Evolutionary conservation across 2,329 filamentous ascomycete species (phyloP).

Genomic region (Chaetomium globosum): DNA sequence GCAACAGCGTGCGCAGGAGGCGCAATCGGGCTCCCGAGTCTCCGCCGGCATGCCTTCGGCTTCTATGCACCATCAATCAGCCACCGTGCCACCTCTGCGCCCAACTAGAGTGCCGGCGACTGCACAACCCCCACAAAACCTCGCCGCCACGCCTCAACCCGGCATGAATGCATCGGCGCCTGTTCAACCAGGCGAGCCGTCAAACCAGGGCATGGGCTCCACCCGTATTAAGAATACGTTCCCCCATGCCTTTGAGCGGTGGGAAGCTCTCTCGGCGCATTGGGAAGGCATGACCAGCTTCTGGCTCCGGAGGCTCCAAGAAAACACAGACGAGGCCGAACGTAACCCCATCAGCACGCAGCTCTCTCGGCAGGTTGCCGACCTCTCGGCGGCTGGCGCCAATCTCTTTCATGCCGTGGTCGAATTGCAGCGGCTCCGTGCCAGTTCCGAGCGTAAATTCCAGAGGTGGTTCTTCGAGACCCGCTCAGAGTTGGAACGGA

Average conservation of each 20-base stretch:
- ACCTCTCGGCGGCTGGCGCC: slow-evolving; percentile 93
- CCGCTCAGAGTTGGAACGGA: slow-evolving; percentile 80
- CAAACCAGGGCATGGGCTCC: slow-evolving; percentile 39
- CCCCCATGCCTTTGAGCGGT: slow-evolving; percentile 94
- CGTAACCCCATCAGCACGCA: slow-evolving; percentile 83
- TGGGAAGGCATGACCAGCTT: slow-evolving; percentile 98
- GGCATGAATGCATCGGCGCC: slow-evolving; percentile 24
- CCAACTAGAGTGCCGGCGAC: slow-evolving; percentile 37
- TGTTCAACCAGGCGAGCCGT: slow-evolving; percentile 41
- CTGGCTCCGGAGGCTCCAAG: slow-evolving; percentile 91
- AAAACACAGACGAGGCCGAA: slow-evolving; percentile 83
- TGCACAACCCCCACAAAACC: slow-evolving; percentile 38
- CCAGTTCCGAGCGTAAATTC: slow-evolving; percentile 95
- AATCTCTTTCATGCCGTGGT: slow-evolving; percentile 98
- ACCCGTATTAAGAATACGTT: slow-evolving; percentile 68
- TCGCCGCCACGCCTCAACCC: slow-evolving; percentile 27
- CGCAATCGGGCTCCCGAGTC: slow-evolving; percentile 29
- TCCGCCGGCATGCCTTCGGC: slow-evolving; percentile 26
- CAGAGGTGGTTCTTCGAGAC: slow-evolving; percentile 99
- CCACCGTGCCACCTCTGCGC: slow-evolving; percentile 32
- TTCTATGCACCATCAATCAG: slow-evolving; percentile 29
- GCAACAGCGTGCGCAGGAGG: slow-evolving; percentile 42
- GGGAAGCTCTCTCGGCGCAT: slow-evolving; percentile 94
- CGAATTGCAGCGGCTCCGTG: slow-evolving; percentile 87
- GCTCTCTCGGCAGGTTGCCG: slow-evolving; percentile 89